A percentile compares a stretch with the other conserved stretches of the same genome.
These are phyloP conservation scores for Solanum dulcamara DNA, from an alignment of 257 asterid species.

Conservation along the genomic window DNA sequence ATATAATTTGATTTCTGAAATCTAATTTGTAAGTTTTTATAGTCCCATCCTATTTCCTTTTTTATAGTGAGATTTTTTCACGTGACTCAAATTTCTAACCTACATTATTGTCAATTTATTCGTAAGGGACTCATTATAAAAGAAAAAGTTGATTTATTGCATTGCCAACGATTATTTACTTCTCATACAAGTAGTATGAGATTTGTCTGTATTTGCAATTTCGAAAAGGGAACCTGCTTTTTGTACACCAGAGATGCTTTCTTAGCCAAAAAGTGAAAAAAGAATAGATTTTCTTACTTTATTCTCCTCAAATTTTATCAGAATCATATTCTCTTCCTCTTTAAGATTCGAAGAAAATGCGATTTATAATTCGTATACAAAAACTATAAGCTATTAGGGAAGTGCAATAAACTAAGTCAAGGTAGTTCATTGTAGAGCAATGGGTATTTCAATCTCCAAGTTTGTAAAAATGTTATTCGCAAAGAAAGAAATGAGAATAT, in stretches of 20 bases:
- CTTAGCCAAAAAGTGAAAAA: neutral
- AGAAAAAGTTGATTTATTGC: neutral
- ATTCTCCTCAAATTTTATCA: neutral
- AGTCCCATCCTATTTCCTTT: neutral
- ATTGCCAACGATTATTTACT: neutral
- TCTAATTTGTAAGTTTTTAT: neutral
- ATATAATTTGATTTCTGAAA: too few species aligned
- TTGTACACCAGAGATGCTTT: neutral
- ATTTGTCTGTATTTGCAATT: neutral
- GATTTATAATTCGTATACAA: neutral
- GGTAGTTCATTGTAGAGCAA: neutral
- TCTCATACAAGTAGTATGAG: neutral
- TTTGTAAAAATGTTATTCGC: constrained; percentile 22
- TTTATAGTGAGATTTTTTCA: neutral
- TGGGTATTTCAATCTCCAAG: constrained; percentile 33
- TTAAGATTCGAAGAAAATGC: neutral
- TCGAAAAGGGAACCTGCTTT: neutral
- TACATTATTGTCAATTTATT: too few species aligned
- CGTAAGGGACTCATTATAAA: neutral
- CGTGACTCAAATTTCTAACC: neutral
- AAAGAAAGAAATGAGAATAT: constrained; percentile 38
- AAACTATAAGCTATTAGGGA: neutral
- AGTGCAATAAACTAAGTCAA: neutral
- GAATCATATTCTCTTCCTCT: constrained; percentile 12
- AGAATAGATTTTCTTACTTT: neutral